Evolutionary conservation across 1,284 basidiomycete genomes (phyloP).

Genomic region (Tranzscheliella williamsii): DNA sequence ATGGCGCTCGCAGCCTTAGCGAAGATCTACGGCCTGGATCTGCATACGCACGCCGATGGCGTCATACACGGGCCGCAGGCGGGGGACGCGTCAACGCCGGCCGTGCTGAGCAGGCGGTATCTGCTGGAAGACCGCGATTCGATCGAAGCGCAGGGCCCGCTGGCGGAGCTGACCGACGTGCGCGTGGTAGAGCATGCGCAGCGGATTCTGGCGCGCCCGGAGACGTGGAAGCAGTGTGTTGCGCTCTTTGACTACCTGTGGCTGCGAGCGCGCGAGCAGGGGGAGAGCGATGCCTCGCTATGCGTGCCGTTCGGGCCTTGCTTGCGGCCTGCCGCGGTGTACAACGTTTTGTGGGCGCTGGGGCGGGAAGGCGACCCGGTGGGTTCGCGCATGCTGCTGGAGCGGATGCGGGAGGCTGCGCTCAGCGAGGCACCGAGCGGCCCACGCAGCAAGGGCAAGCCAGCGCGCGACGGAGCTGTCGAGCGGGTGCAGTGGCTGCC

Average conservation of each 20-base stretch:
- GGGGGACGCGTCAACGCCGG: no score
- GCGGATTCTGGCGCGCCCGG: constrained; percentile 1
- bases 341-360: constrained; percentile 7
- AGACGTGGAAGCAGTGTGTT: constrained; percentile 1
- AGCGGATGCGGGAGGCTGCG: constrained; percentile 15
- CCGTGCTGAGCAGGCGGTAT: constrained; percentile 1
- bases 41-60: constrained; percentile 10
- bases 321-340: constrained; percentile 1
- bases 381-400: constrained; percentile 12
- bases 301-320: constrained; percentile 4
- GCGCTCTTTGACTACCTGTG: constrained; percentile 35
- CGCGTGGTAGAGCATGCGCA: background rate
- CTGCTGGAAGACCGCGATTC: background rate
- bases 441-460: background rate
- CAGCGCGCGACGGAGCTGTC: background rate
- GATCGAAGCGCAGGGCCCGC: background rate
- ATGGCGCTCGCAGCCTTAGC: constrained; percentile 5
- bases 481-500: constrained; percentile 27
- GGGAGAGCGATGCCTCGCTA: background rate
- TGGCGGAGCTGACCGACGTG: constrained; percentile 4
- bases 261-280: constrained; percentile 7
- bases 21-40: constrained; percentile 22
- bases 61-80: constrained; percentile 19
- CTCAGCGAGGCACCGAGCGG: background rate
- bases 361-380: constrained; percentile 11